Percentiles rank a stretch among this genome's conserved stretches.
These are phyloP conservation scores for Ettlia oleoabundans DNA, from an alignment of 139 green algal species.

Conservation along the genomic window DNA sequence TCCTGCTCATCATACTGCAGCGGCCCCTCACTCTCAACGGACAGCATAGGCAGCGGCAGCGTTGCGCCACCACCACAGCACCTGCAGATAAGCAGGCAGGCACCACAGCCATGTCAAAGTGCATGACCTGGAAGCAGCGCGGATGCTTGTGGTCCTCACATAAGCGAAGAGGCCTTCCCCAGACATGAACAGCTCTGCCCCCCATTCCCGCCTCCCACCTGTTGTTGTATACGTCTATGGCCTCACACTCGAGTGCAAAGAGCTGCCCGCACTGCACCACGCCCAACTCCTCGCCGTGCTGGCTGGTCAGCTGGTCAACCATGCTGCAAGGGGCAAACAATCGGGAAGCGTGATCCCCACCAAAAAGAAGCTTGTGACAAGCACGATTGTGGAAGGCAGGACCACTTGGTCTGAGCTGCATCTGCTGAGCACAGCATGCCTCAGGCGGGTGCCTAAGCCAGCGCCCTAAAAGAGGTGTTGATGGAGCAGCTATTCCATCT, in stretches of 20 bases:
- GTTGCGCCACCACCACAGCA: background rate
- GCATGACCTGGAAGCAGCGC: too few relatives aligned
- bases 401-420: too few relatives aligned
- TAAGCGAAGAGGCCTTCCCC: too few relatives aligned
- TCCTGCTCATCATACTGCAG: conserved; percentile 41
- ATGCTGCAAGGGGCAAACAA: conserved; percentile 15
- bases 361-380: too few relatives aligned
- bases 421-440: too few relatives aligned
- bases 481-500: too few relatives aligned
- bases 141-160: too few relatives aligned
- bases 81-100: background rate
- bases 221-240: conserved; percentile 63
- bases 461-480: too few relatives aligned
- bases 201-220: conserved; percentile 34
- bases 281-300: conserved; percentile 40
- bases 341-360: background rate
- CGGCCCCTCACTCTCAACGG: conserved; percentile 32
- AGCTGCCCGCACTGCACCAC: conserved; percentile 54
- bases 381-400: too few relatives aligned
- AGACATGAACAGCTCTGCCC: too few relatives aligned
- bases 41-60: conserved; percentile 46
- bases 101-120: background rate
- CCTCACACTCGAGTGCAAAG: conserved; percentile 67
- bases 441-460: too few relatives aligned
- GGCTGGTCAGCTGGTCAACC: conserved; percentile 46